Evolutionary conservation across 352 stramenopile species (phyloP).

Genomic region (Phytophthora colocasiae): DNA sequence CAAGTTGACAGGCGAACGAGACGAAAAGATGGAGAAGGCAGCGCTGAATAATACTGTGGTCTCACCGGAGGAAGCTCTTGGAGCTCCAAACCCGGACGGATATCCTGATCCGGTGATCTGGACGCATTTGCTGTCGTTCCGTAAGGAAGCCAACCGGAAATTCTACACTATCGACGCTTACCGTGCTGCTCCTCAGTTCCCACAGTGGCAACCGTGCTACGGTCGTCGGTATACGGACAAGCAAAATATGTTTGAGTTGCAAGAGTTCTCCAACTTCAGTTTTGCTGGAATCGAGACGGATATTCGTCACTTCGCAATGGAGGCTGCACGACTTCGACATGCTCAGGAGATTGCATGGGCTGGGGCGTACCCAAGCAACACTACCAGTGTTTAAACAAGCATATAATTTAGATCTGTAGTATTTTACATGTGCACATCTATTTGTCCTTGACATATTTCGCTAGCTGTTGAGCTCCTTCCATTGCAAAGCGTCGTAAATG

Average conservation of each 20-base stretch:
- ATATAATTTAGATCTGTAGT: too few relatives aligned
- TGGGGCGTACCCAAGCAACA: constrained; percentile 9
- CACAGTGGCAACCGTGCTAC: constrained; percentile 64
- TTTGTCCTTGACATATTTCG: background rate
- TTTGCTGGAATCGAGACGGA: constrained; percentile 27
- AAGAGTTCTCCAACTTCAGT: constrained; percentile 22
- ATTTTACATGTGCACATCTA: too few relatives aligned
- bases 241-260: constrained; percentile 21
- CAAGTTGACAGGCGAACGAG: constrained; percentile 40
- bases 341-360: constrained; percentile 17
- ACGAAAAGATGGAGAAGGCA: constrained; percentile 19
- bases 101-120: constrained; percentile 58
- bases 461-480: constrained; percentile 36
- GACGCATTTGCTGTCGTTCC: constrained; percentile 72
- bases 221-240: constrained; percentile 35
- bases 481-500: constrained; percentile 39
- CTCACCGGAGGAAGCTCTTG: constrained; percentile 21
- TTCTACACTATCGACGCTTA: constrained; percentile 67
- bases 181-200: constrained; percentile 41
- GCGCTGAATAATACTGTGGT: constrained; percentile 16
- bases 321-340: constrained; percentile 18
- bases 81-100: constrained; percentile 24
- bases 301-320: constrained; percentile 31
- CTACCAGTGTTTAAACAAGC: constrained; percentile 6
- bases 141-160: constrained; percentile 35